Evolutionary conservation across 306 rosid species (phyloP).

Genomic region (Geum urbanum): DNA sequence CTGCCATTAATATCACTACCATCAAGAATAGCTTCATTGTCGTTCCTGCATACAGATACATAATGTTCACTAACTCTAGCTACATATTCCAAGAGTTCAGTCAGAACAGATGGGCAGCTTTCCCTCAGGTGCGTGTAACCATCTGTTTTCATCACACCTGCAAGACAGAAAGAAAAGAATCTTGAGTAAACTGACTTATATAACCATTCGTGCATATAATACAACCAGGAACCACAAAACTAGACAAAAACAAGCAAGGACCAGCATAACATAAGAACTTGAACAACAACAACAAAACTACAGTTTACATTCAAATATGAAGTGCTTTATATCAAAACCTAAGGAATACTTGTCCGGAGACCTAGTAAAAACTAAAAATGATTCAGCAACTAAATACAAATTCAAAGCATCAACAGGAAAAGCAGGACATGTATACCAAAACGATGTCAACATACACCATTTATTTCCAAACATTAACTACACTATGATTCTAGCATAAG

Average conservation of each 20-base stretch:
- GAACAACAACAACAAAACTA: too few relatives aligned
- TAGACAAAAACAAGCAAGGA: not conserved
- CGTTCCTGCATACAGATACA: conserved; percentile 46
- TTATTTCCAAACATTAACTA: not conserved
- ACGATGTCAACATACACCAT: not conserved
- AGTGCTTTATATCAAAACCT: too few relatives aligned
- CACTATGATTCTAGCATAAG: not conserved
- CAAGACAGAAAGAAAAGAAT: conserved; percentile 13
- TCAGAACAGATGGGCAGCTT: conserved; percentile 78
- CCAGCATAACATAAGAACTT: not conserved
- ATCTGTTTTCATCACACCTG: conserved; percentile 91
- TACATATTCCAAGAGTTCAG: conserved; percentile 81
- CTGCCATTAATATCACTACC: conserved; percentile 86
- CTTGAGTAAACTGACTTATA: conserved; percentile 6
- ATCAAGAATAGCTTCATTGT: conserved; percentile 62
- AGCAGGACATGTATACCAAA: not conserved
- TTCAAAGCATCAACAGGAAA: not conserved
- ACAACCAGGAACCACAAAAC: not conserved
- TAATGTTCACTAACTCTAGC: conserved; percentile 77
- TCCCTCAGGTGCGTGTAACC: conserved; percentile 85
- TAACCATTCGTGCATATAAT: not conserved
- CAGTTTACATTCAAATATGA: too few relatives aligned
- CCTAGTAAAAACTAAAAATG: not conserved
- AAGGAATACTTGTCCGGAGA: not conserved
- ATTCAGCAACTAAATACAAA: not conserved